A percentile compares a stretch with the other conserved stretches of the same genome.
Conservation (phyloP, 371 early-diverging fungal species). For the Mucor circinelloides region DNA sequence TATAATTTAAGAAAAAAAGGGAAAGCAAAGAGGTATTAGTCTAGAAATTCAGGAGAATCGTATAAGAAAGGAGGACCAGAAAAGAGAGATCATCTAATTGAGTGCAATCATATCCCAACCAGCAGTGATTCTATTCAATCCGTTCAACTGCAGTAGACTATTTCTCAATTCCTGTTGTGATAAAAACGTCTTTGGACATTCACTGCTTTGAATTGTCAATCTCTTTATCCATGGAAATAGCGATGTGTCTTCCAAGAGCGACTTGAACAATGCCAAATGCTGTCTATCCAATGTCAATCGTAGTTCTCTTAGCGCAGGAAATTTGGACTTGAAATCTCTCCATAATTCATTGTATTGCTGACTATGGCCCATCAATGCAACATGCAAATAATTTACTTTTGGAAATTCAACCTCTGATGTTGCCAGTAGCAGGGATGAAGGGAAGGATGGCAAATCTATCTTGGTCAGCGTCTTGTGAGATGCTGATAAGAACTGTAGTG, state of each 20-base stretch:
- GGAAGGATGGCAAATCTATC: slow-evolving; percentile 31
- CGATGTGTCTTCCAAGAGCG: slow-evolving; percentile 23
- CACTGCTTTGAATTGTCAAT: slow-evolving; percentile 25
- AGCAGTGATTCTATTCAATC: slow-evolving; percentile 35
- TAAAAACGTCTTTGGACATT: slow-evolving; percentile 23
- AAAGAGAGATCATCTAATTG: background rate
- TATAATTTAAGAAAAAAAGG: background rate
- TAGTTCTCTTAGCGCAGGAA: slow-evolving; percentile 28
- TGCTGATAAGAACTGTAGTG: slow-evolving; percentile 1
- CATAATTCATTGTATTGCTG: slow-evolving; percentile 11
- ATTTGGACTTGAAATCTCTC: slow-evolving; percentile 17
- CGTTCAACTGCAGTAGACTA: slow-evolving; percentile 27
- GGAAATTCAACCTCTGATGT: slow-evolving; percentile 12
- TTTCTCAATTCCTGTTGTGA: slow-evolving; percentile 27
- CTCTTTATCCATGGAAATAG: slow-evolving; percentile 41
- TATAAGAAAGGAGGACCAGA: background rate
- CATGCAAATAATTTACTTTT: slow-evolving; percentile 10
- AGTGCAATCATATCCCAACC: slow-evolving; percentile 46
- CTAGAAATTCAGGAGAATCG: background rate
- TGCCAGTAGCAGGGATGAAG: slow-evolving; percentile 7
- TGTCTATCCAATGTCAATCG: slow-evolving; percentile 18
- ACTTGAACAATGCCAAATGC: slow-evolving; percentile 17
- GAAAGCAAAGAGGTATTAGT: background rate
- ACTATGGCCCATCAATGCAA: slow-evolving; percentile 1
- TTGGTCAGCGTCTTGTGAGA: slow-evolving; percentile 14